These are phyloP conservation scores for Penicillium sclerotigenum DNA, from an alignment of 2,329 filamentous ascomycete species.

Conservation along the genomic window DNA sequence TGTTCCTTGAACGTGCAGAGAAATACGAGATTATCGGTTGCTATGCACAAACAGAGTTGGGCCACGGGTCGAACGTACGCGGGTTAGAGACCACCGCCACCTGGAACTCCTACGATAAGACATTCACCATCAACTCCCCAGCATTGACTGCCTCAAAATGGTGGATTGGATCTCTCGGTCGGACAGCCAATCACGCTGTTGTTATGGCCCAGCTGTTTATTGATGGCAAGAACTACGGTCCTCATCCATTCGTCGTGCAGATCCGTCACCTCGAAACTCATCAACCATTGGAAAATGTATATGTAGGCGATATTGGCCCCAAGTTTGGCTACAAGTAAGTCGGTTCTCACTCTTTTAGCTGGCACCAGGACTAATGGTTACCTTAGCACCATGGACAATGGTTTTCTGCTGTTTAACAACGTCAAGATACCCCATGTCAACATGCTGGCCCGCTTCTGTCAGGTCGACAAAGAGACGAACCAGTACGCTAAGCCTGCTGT, in stretches of 20 bases:
- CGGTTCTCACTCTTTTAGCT: background rate
- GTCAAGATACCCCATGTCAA: slow-evolving; percentile 71
- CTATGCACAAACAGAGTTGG: slow-evolving; percentile 77
- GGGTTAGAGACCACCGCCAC: slow-evolving; percentile 70
- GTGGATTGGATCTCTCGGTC: slow-evolving; percentile 78
- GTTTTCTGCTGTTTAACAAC: slow-evolving; percentile 73
- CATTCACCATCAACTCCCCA: slow-evolving; percentile 71
- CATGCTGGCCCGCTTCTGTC: slow-evolving; percentile 70
- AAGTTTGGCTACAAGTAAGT: slow-evolving; percentile 70
- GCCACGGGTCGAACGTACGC: slow-evolving; percentile 73
- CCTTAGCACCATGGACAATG: slow-evolving; percentile 70
- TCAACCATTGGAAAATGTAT: slow-evolving; percentile 64
- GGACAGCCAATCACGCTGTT: slow-evolving; percentile 72
- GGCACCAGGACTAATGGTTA: slow-evolving; percentile 1
- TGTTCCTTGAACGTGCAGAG: slow-evolving; percentile 66
- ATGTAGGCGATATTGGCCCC: slow-evolving; percentile 76
- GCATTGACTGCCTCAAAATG: slow-evolving; percentile 74
- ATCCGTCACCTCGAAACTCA: slow-evolving; percentile 69
- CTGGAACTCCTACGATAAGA: slow-evolving; percentile 71
- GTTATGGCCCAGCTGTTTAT: slow-evolving; percentile 76
- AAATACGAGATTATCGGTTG: slow-evolving; percentile 73
- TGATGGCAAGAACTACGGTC: slow-evolving; percentile 65
- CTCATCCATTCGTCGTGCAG: slow-evolving; percentile 75
- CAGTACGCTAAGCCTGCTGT: slow-evolving; percentile 66
- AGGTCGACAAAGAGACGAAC: slow-evolving; percentile 64